Percentiles rank a stretch among this genome's conserved stretches.
Conservation (phyloP, 345 rosid genomes). For the Eucalyptus sp. region DNA sequence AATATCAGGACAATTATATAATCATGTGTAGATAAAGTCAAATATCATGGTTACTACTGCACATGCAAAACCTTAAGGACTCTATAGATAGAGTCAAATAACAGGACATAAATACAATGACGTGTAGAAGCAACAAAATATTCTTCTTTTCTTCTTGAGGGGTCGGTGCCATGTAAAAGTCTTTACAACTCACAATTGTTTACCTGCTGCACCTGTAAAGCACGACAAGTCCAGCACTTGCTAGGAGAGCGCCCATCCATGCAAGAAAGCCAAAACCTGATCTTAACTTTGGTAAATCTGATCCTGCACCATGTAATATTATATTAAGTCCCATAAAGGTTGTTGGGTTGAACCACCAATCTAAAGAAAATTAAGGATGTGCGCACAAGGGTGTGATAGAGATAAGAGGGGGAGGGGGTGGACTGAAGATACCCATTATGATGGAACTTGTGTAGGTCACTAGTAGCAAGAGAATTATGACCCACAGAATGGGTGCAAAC, state of each 20-base stretch:
- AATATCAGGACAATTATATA: background rate
- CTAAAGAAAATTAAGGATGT: background rate
- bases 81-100: background rate
- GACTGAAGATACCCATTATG: slow-evolving; percentile 43
- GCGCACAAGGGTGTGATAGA: background rate
- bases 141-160: background rate
- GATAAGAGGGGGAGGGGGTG: background rate
- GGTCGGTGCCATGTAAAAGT: background rate
- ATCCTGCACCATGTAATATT: slow-evolving; percentile 27
- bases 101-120: background rate
- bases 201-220: slow-evolving; percentile 96
- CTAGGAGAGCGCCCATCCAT: slow-evolving; percentile 72
- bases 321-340: background rate
- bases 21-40: background rate
- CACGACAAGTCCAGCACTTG: slow-evolving; percentile 64
- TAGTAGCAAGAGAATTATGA: slow-evolving; percentile 49
- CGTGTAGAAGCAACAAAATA: background rate
- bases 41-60: background rate
- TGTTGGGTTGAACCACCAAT: background rate
- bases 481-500: slow-evolving; percentile 86
- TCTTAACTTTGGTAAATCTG: slow-evolving; percentile 67
- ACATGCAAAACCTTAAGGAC: background rate
- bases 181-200: background rate
- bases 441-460: slow-evolving; percentile 58
- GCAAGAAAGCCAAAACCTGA: slow-evolving; percentile 73